Conservation (phyloP, 2,329 filamentous ascomycete species). For the Ophiognomonia clavigignenti-juglandacearum region DNA sequence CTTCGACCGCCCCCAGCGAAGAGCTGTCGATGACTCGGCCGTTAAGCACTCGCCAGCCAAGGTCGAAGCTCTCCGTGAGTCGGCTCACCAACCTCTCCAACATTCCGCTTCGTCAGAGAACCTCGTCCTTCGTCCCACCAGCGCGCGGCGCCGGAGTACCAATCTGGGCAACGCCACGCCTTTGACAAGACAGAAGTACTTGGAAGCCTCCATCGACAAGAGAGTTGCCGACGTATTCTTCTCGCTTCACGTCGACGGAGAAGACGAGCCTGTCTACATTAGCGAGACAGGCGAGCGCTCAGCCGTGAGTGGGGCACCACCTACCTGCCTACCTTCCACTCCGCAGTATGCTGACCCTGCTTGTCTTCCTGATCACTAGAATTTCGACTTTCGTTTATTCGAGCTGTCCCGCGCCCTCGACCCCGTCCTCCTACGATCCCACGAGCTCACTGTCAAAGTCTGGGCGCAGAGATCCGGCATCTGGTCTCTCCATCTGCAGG, state of each 20-base stretch:
- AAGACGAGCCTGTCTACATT: conserved; percentile 76
- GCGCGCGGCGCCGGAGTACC: conserved; percentile 40
- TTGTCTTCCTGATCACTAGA: conserved; percentile 64
- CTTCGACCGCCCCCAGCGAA: conserved; percentile 51
- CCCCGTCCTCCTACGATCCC: conserved; percentile 59
- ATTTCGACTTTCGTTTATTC: conserved; percentile 85
- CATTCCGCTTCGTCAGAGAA: conserved; percentile 52
- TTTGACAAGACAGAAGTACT: conserved; percentile 61
- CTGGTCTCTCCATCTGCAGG: conserved; percentile 64
- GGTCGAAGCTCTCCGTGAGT: conserved; percentile 46
- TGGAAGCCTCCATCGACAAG: conserved; percentile 67
- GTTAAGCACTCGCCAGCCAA: conserved; percentile 68
- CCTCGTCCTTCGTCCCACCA: conserved; percentile 37
- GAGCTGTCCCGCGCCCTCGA: conserved; percentile 61
- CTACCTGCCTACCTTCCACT: background rate
- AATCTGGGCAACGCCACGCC: conserved; percentile 43
- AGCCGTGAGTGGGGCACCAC: no score
- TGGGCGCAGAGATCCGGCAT: conserved; percentile 61
- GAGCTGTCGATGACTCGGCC: conserved; percentile 73
- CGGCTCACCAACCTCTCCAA: conserved; percentile 38
- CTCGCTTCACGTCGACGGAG: conserved; percentile 65
- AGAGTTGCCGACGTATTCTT: conserved; percentile 86
- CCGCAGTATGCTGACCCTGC: conserved; percentile 14
- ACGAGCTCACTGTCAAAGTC: conserved; percentile 62
- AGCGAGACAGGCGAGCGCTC: conserved; percentile 75